Evolutionary conservation across 2,329 filamentous ascomycete genomes (phyloP), one percentile per base, ranked within the genome.

Genomic region (Nemania diffusa): DNA sequence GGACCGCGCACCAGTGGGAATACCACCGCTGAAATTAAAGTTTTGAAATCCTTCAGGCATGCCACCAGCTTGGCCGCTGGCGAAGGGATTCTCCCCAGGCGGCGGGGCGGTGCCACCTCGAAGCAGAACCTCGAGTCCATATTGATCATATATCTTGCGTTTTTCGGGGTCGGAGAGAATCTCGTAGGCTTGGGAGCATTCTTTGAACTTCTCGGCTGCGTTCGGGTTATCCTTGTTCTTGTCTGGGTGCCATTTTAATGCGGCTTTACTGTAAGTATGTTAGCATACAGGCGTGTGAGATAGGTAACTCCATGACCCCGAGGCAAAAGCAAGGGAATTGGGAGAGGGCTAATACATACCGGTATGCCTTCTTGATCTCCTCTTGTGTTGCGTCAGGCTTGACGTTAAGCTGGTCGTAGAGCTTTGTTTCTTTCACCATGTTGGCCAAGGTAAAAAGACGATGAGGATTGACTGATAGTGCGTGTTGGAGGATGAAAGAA

Each of bases 151-250:
- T 48, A 91, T 90, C 81, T 97, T 96, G 76, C 96, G 91, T 83
- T 98, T 99, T 79, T 98, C 94, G 67, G 95, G 94, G 76, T 99
- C 96, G 69, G 93, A 97, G 2, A 99, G 90, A 74, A 99, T 97
- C 82, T 99, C 96, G 83, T 97, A 99, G 64, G 96, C 96, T 83
- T 98, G 94, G 0, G 94, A 97, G 71, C 94, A 92, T 80, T 98
- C 96, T 83, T 99, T 99, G 86, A 99, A 99, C 81, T 95, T 97
- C 79, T 98, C 96, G 68, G 89, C 85, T 8, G 95, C 93, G 59
- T 89, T 83, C 32, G 94, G 90, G 74, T 95, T 94, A 82, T 97
- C 91, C 81, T 94, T 94, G 86, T 98, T 99, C 86, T 98, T 99
- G 85, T 99, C 96, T 6, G 96, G 96, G 78, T 99, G 96, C 82